These are phyloP conservation scores for Neurospora intermedia DNA, from an alignment of 495 filamentous ascomycete genomes.

Conservation along the genomic window DNA sequence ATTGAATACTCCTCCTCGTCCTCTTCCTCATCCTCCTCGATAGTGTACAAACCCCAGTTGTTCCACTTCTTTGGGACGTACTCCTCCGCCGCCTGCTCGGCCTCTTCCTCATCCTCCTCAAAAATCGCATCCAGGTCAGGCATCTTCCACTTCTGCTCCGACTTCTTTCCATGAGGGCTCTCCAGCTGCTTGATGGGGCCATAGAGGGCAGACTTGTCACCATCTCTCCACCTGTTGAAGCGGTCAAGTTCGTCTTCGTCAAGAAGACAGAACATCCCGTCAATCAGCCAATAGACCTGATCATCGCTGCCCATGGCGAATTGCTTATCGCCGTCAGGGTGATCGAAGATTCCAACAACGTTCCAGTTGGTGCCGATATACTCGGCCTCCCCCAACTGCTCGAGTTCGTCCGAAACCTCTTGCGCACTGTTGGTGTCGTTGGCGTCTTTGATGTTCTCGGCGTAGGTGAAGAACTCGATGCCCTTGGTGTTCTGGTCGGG, in stretches of 20 bases:
- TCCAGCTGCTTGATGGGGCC: accelerated
- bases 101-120: background rate
- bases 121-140: background rate
- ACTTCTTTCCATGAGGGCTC: accelerated
- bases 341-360: background rate
- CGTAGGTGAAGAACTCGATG: background rate
- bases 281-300: accelerated
- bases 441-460: accelerated
- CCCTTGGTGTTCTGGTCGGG: background rate
- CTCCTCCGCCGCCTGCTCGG: background rate
- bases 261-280: background rate
- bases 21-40: background rate
- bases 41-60: background rate
- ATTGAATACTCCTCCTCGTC: background rate
- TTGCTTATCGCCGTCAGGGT: background rate
- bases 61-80: background rate
- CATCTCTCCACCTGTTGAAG: background rate
- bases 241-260: background rate
- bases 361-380: background rate
- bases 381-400: background rate
- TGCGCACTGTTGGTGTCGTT: background rate
- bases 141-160: background rate
- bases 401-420: background rate
- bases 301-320: background rate
- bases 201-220: accelerated